Base-by-base conservation (phyloP, 257 asterid genomes). In the Nicotiana tabacum region DNA sequence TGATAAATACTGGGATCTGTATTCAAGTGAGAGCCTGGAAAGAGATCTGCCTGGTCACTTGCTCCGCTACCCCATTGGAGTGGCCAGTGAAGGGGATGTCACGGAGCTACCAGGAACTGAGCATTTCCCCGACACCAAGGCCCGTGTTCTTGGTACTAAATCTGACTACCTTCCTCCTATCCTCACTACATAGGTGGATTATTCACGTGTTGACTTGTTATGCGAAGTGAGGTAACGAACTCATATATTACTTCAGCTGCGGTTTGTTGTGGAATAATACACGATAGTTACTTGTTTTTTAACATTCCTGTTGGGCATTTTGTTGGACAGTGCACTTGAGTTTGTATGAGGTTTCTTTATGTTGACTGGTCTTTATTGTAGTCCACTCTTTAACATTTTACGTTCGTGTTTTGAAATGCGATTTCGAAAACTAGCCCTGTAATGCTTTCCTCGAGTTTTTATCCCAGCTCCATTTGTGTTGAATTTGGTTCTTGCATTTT, bases 131-230 rank as follows among this genome's bases (percentile, higher is more conserved):
- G 95, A 92, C 66, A 92, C 97, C 9, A 89, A 90, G 84, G 98
- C 98, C 61, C 87, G 88, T 0, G 60, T 93, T 43, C 94, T 94
- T 2, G 98, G 98, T 4, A 80, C 91, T 9, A 87, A 88, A 70
- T 91, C 97, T 1, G 97, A 92, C 88, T 94, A 90, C 83, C 89
- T 94, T 66, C 97, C 97, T 1, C 93, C 97, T 0, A 94, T 92
- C 85, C 95, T 94, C 55, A 92, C 97, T 5, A 89, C 95, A 77
- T 94, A 89, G 88, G 43, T 13, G 72, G 32, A 30, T 32, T 66
- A 68, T 18, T 74, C 12, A 35, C 57, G 6, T 60, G 58, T 78
- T 60, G 13, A 29, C 61, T n/a, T 60, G 60, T 72, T 12, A 12
- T 21, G 79, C 24, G 15, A 46, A 74, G 61, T 9, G 51, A 72